phyloP scores from a whole-genome alignment of 345 rosid species.

The Arabis alpina region DNA sequence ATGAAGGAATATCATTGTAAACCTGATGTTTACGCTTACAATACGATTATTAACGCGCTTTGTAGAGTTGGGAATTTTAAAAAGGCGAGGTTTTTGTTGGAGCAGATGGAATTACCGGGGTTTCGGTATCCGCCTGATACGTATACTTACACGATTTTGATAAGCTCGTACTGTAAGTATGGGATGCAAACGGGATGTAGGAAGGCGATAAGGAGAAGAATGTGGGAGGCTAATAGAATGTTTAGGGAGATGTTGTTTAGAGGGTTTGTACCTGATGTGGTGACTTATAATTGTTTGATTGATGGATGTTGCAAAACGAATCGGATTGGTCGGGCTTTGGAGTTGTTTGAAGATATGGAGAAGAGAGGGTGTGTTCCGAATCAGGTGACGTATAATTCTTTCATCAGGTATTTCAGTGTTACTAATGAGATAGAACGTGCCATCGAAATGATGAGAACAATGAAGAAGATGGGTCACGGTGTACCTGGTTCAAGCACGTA shows the following conservation, averaged over 20 bases:
- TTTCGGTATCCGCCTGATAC: conserved; percentile 73
- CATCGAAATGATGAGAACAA: conserved; percentile 72
- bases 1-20: conserved; percentile 77
- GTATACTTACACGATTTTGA: conserved; percentile 74
- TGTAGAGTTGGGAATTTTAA: conserved; percentile 81
- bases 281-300: conserved; percentile 84
- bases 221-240: conserved; percentile 89
- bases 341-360: conserved; percentile 76
- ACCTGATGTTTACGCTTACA: conserved; percentile 81
- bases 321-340: conserved; percentile 75
- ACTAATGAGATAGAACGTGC: conserved; percentile 80
- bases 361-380: conserved; percentile 74
- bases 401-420: conserved; percentile 72
- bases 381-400: conserved; percentile 73
- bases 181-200: conserved; percentile 83
- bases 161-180: conserved; percentile 72
- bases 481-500: conserved; percentile 66
- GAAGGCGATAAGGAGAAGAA: conserved; percentile 76
- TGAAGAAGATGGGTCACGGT: conserved; percentile 74
- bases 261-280: conserved; percentile 82
- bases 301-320: conserved; percentile 84
- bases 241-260: conserved; percentile 82
- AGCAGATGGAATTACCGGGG: conserved; percentile 87
- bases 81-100: conserved; percentile 71
- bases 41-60: conserved; percentile 69